A percentile compares a stretch with the other conserved stretches of the same genome.
phyloP scores from a whole-genome alignment of 2,329 filamentous ascomycete species.

The Arachnopeziza araneosa region DNA sequence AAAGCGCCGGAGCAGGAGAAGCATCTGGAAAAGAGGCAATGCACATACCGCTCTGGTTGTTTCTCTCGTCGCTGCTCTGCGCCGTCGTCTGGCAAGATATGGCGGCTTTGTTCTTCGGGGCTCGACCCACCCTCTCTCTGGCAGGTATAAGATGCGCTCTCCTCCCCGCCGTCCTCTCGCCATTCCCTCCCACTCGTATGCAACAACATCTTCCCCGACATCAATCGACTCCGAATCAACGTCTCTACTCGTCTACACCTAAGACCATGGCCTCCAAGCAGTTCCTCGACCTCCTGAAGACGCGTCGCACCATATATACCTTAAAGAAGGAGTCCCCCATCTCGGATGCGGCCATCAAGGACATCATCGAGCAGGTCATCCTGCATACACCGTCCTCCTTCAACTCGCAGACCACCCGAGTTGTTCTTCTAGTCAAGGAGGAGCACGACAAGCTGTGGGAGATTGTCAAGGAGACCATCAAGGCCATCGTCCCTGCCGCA shows the following conservation, averaged over 20 bases:
- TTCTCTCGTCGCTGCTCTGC: neutral
- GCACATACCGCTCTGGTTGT: constrained; percentile 7
- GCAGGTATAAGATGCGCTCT: neutral
- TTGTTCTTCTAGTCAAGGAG: constrained; percentile 70
- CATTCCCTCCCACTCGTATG: neutral
- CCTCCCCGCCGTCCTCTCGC: neutral
- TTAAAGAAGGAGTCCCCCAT: constrained; percentile 60
- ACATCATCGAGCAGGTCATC: constrained; percentile 60
- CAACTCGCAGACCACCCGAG: constrained; percentile 80
- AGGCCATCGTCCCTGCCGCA: constrained; percentile 57
- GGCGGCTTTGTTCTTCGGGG: neutral
- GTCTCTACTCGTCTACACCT: neutral
- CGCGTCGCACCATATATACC: constrained; percentile 64
- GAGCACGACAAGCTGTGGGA: constrained; percentile 91
- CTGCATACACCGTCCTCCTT: constrained; percentile 72
- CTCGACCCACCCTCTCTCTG: neutral
- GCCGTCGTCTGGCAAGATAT: constrained; percentile 7
- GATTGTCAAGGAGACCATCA: constrained; percentile 57
- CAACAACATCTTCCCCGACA: neutral
- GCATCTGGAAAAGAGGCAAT: neutral
- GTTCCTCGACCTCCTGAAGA: constrained; percentile 56
- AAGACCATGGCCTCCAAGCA: constrained; percentile 31
- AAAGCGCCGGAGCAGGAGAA: neutral
- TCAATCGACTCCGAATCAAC: neutral
- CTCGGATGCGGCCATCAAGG: constrained; percentile 51